phyloP scores from a whole-genome alignment of 2,329 filamentous ascomycete species.

The Claviceps sp. region DNA sequence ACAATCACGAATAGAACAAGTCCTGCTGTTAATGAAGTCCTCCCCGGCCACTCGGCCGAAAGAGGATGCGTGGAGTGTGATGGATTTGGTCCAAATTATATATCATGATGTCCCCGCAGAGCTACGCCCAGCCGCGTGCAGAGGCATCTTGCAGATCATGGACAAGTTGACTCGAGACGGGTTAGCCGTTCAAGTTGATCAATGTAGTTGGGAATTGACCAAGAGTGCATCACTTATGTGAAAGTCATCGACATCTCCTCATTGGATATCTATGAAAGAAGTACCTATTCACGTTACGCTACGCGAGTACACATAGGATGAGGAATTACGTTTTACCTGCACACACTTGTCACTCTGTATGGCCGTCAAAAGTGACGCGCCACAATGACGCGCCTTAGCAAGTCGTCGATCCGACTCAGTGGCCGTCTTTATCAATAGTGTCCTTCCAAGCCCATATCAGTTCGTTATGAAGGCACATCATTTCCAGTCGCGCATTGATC shows the following conservation, averaged over 20 bases:
- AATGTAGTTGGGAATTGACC: constrained; percentile 17
- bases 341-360: too few species aligned
- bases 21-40: constrained; percentile 48
- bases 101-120: constrained; percentile 68
- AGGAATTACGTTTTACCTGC: too few species aligned
- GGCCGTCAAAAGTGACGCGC: too few species aligned
- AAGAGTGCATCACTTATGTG: constrained; percentile 12
- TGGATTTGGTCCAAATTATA: constrained; percentile 79
- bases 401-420: too few species aligned
- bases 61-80: constrained; percentile 44
- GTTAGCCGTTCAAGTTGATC: constrained; percentile 35
- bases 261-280: too few species aligned
- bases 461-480: too few species aligned
- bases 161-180: constrained; percentile 66
- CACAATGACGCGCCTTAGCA: too few species aligned
- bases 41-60: constrained; percentile 15
- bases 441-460: too few species aligned
- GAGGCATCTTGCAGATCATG: constrained; percentile 66
- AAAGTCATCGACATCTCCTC: neutral
- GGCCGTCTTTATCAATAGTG: too few species aligned
- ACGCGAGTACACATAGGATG: too few species aligned
- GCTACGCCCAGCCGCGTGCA: constrained; percentile 62
- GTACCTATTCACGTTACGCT: too few species aligned
- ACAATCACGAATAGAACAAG: constrained; percentile 64
- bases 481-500: too few species aligned